Conservation (phyloP, 2,329 filamentous ascomycete species). For the Coniochaeta ligniaria region DNA sequence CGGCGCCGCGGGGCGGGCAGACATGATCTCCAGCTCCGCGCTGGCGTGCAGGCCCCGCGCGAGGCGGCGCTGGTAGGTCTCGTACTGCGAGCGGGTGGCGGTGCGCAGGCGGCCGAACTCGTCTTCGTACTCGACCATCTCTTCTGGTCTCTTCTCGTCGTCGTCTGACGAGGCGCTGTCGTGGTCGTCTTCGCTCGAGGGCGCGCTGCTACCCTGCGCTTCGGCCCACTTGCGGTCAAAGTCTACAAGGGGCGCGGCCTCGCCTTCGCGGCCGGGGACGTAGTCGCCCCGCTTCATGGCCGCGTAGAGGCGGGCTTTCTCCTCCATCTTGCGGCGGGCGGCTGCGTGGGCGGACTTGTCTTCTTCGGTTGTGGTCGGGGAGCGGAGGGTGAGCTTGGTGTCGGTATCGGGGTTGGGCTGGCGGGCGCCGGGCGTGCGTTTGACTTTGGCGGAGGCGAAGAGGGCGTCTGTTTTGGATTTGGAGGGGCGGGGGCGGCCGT, state of each 20-base stretch:
- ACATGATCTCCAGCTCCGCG: conserved; percentile 60
- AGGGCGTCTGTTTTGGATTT: conserved; percentile 57
- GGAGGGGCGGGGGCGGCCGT: conserved; percentile 44
- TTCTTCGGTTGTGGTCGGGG: conserved; percentile 48
- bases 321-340: conserved; percentile 75
- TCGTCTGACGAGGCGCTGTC: conserved; percentile 12
- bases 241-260: conserved; percentile 68
- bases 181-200: background rate
- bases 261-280: conserved; percentile 53
- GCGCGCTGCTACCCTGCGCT: conserved; percentile 41
- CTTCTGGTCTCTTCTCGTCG: conserved; percentile 33
- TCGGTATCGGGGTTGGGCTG: conserved; percentile 48
- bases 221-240: conserved; percentile 97
- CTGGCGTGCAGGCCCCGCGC: conserved; percentile 43
- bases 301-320: conserved; percentile 82
- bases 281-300: conserved; percentile 88
- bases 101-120: conserved; percentile 81
- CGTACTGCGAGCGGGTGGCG: conserved; percentile 63
- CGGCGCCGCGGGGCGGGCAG: conserved; percentile 60
- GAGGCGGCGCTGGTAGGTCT: conserved; percentile 51
- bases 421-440: conserved; percentile 44
- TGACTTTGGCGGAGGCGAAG: conserved; percentile 46
- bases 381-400: conserved; percentile 36
- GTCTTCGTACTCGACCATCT: conserved; percentile 80
- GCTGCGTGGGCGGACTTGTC: conserved; percentile 63